phyloP scores from a whole-genome alignment of 2,329 filamentous ascomycete genomes.

The Botrytis sinoallii region DNA sequence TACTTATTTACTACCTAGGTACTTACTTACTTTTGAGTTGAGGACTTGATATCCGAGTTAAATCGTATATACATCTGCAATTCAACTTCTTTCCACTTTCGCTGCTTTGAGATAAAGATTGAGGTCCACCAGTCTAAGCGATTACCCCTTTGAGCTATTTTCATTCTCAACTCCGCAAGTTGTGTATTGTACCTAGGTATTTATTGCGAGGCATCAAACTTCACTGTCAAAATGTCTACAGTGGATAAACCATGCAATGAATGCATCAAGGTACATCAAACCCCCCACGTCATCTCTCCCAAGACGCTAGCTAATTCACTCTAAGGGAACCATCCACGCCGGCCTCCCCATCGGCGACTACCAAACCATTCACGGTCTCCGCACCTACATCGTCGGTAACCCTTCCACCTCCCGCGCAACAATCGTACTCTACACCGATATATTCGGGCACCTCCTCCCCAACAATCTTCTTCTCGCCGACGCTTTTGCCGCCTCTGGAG shows the following conservation, averaged over 20 bases:
- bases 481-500: conserved; percentile 35
- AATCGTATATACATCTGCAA: neutral
- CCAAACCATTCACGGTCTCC: conserved; percentile 39
- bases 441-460: conserved; percentile 35
- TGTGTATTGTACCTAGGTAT: neutral
- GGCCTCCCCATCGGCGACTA: conserved; percentile 41
- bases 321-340: conserved; percentile 42
- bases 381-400: conserved; percentile 42
- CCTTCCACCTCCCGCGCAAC: conserved; percentile 34
- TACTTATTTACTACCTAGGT: neutral
- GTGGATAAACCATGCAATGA: neutral
- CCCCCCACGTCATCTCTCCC: too few relatives aligned
- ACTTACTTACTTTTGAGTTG: neutral
- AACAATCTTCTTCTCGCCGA: conserved; percentile 39
- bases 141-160: neutral
- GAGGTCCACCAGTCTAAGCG: neutral
- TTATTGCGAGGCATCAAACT: neutral
- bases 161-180: neutral
- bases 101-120: neutral
- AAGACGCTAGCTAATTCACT: conserved; percentile 32
- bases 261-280: neutral
- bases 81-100: neutral
- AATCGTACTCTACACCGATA: conserved; percentile 37
- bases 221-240: neutral
- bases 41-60: neutral